A percentile compares a stretch with the other conserved stretches of the same genome.
Evolutionary conservation across 805 yeast genomes (phyloP).

Genomic region (Ogataea saltuana): DNA sequence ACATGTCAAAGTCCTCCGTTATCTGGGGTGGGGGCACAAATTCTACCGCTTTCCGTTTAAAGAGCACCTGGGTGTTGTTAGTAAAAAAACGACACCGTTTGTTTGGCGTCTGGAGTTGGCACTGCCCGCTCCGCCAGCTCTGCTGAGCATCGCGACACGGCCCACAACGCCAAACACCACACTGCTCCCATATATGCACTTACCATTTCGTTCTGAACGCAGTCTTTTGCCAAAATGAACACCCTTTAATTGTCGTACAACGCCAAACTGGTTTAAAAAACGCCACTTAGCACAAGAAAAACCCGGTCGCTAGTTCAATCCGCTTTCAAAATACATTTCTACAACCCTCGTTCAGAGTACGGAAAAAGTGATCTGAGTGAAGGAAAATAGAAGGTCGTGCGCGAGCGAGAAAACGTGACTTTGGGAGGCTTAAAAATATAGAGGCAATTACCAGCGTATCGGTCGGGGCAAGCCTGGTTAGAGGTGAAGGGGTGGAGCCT

Average conservation of each 20-base stretch:
- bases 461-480: too few relatives aligned
- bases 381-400: slow-evolving; percentile 15
- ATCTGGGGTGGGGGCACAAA: slow-evolving; percentile 57
- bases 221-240: neutral
- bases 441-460: too few relatives aligned
- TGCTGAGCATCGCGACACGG: too few relatives aligned
- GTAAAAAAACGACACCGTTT: neutral
- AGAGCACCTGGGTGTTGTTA: slow-evolving; percentile 54
- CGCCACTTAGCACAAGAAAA: neutral
- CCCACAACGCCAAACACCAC: too few relatives aligned
- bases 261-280: neutral
- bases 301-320: neutral
- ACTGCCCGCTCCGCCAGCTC: too few relatives aligned
- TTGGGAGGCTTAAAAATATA: too few relatives aligned
- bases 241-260: neutral
- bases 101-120: neutral
- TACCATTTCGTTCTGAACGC: slow-evolving; percentile 2
- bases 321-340: slow-evolving; percentile 5
- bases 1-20: slow-evolving; percentile 53
- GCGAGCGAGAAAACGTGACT: neutral
- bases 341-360: slow-evolving; percentile 6
- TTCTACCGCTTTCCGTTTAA: slow-evolving; percentile 69
- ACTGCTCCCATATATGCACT: too few relatives aligned
- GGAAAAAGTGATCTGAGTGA: slow-evolving; percentile 16
- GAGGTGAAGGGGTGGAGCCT: too few relatives aligned